Evolutionary conservation across 176 grass and related monocot genomes (phyloP).

Genomic region (Raddia distichophylla): DNA sequence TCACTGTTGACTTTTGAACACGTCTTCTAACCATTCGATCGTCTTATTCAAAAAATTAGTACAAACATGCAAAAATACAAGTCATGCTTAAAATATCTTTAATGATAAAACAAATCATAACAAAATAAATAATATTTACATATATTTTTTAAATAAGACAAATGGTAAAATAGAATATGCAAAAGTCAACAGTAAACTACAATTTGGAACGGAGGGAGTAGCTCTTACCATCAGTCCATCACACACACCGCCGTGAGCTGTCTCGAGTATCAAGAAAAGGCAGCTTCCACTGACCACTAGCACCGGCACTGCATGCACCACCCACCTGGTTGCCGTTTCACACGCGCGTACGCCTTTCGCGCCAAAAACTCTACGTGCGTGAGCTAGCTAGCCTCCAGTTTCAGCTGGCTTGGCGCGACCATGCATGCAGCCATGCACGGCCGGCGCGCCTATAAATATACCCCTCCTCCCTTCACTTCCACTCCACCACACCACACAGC

Average conservation of each 20-base stretch:
- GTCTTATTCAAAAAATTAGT: too few species aligned
- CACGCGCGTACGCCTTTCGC: conserved; percentile 12
- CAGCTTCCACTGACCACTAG: conserved; percentile 8
- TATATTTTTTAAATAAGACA: too few species aligned
- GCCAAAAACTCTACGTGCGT: conserved; percentile 28
- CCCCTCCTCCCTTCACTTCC: conserved; percentile 2
- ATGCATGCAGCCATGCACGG: conserved; percentile 39
- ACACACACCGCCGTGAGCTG: background rate
- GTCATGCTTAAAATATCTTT: too few species aligned
- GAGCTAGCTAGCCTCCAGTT: background rate
- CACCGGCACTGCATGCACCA: background rate
- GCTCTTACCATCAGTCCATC: background rate
- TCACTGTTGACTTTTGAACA: too few species aligned
- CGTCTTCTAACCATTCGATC: too few species aligned
- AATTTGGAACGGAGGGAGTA: too few species aligned
- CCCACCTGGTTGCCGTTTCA: conserved; percentile 43
- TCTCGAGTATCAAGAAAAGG: conserved; percentile 40
- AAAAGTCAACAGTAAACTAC: too few species aligned
- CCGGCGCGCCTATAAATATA: conserved; percentile 43
- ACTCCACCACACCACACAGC: background rate
- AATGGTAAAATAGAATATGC: too few species aligned
- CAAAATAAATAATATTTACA: too few species aligned
- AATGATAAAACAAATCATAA: too few species aligned
- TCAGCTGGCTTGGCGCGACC: background rate
- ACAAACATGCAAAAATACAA: too few species aligned